These are phyloP conservation scores for Erysiphe pulchra DNA, from an alignment of 2,329 filamentous ascomycete species.

Conservation along the genomic window DNA sequence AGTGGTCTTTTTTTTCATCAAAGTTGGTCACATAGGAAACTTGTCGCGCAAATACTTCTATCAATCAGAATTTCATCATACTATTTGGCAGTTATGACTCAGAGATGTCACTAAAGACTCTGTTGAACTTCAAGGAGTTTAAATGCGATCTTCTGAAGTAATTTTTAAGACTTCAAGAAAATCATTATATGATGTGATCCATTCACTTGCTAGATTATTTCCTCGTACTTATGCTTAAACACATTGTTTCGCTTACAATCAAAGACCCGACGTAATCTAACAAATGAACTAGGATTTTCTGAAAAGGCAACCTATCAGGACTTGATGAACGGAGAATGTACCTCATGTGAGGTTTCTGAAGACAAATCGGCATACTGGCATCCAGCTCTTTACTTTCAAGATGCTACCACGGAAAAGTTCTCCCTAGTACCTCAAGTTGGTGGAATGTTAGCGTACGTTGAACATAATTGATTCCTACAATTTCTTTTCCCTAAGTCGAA, in stretches of 20 bases:
- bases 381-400: constrained; percentile 26
- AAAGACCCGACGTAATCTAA: neutral
- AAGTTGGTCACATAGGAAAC: too few species aligned
- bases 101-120: too few species aligned
- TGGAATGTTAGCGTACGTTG: constrained; percentile 60
- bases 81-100: too few species aligned
- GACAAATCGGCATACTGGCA: constrained; percentile 47
- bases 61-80: too few species aligned
- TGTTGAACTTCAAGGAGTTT: too few species aligned
- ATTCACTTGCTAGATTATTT: neutral
- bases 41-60: too few species aligned
- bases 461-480: neutral
- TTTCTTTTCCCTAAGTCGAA: neutral
- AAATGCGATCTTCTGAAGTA: too few species aligned
- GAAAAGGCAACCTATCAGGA: constrained; percentile 27
- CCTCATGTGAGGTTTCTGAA: constrained; percentile 33
- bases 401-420: constrained; percentile 15
- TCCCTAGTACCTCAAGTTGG: constrained; percentile 49
- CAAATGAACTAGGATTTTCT: constrained; percentile 30
- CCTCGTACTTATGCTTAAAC: neutral
- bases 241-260: neutral
- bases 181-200: too few species aligned
- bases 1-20: constrained; percentile 13
- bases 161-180: too few species aligned
- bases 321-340: constrained; percentile 34